Percentiles rank a stretch among this genome's conserved stretches.
These are phyloP conservation scores for Chenopodium album DNA, from an alignment of 148 eudicot genomes.

Conservation along the genomic window DNA sequence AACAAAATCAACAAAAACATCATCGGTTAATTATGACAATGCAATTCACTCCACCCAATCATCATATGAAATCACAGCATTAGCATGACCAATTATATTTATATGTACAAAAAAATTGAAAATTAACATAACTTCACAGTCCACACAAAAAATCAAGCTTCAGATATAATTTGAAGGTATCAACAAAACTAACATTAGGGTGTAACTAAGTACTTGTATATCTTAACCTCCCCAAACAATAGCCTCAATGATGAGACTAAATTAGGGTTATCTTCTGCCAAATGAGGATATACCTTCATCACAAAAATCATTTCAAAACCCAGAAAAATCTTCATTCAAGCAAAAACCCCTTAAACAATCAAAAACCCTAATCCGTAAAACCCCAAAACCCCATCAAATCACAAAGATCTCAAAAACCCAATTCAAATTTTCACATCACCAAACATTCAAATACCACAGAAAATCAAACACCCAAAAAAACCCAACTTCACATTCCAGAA, in stretches of 20 bases:
- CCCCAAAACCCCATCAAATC: neutral
- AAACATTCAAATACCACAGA: neutral
- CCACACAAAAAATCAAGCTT: neutral
- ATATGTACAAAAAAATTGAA: neutral
- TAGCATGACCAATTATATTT: neutral
- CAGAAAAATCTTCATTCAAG: neutral
- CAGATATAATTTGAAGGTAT: neutral
- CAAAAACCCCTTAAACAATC: slow-evolving; percentile 1
- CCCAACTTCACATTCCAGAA: slow-evolving; percentile 4
- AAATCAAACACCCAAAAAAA: slow-evolving; percentile 10
- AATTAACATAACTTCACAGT: neutral
- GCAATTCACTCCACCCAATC: neutral
- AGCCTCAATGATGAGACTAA: neutral
- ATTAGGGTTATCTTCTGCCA: neutral
- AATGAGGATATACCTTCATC: neutral
- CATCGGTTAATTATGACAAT: neutral
- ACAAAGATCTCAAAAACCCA: slow-evolving; percentile 29
- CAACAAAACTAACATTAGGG: neutral
- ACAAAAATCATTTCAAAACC: neutral
- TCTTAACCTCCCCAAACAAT: slow-evolving; percentile 5
- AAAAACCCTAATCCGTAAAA: slow-evolving; percentile 7
- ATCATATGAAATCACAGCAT: neutral
- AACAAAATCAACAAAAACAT: neutral
- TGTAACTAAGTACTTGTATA: neutral
- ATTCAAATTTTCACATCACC: slow-evolving; percentile 8